Base-by-base conservation (phyloP, 2,329 filamentous ascomycete genomes). In the Fusarium circinatum region DNA sequence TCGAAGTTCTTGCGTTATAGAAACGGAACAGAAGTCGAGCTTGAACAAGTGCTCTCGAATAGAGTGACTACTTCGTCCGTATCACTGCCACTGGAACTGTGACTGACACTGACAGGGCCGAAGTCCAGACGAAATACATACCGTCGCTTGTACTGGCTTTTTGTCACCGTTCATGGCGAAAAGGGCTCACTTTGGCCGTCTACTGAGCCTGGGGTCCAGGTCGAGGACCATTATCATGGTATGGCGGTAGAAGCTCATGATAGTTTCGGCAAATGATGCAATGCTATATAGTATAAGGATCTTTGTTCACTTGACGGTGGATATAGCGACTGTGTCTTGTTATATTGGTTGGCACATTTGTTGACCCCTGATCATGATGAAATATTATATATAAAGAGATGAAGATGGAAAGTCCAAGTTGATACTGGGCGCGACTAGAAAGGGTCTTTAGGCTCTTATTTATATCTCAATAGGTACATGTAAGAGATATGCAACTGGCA, bases 251-350 rank as follows among this genome's bases (percentile, higher is more conserved):
- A 26, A 15, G 6, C 9, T 20, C 30, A 52, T 36, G 13, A 52
- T 36, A 8, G 30, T 8, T 36, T 26, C 13, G 13, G 11, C 13
- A 26, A 26, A 9, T 36, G 9, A 36, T 0, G n/a, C 0, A 8
- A 12, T 36, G 6, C 24, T 15, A 52, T 26, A 26, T 36, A 26
- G n/a, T 52, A 51, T 34, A 51, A 14, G 3, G 30, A 2, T 4
- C 1, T 36, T 5, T 17, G n/a, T 6, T 34, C 17, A 26, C 14
- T 36, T 12, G 13, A 26, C 6, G 13, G 14, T 5, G 18, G 13
- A 26, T 20, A 36, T 14, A 36, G n/a, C 6, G 17, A 18, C 22
- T 11, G 6, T 28, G 24, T 20, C n/a, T 49, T 5, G 4, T 14
- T n/a, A 9, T 12, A 30, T 22, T 12, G 3, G 49, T 22, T 5